phyloP scores from a whole-genome alignment of 164 flowering plant genomes.

The Aristolochia californica region DNA sequence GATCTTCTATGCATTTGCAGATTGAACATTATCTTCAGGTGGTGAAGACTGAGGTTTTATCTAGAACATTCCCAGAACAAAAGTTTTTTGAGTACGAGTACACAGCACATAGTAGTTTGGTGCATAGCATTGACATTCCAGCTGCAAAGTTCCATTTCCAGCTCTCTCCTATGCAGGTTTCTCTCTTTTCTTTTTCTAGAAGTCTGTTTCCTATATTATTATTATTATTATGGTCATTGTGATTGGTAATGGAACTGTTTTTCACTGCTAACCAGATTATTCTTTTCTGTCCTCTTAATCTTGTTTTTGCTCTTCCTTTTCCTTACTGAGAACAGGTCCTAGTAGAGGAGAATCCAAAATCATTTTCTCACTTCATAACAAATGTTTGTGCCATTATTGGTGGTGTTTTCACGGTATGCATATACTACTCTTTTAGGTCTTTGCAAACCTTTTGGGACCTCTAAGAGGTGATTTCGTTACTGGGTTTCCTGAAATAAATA shows the following conservation, averaged over 20 bases:
- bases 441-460: background rate
- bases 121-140: constrained; percentile 55
- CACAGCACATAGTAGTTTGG: constrained; percentile 95
- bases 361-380: constrained; percentile 93
- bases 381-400: constrained; percentile 95
- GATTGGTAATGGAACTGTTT: background rate
- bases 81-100: constrained; percentile 74
- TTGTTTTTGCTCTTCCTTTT: background rate
- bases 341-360: constrained; percentile 55
- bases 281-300: constrained; percentile 1
- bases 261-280: too few species aligned
- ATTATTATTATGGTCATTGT: background rate
- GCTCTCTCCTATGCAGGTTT: constrained; percentile 98
- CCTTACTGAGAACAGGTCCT: constrained; percentile 36
- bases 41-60: constrained; percentile 75
- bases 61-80: constrained; percentile 26
- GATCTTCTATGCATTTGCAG: constrained; percentile 31
- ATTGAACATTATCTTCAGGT: constrained; percentile 93
- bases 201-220: too few species aligned
- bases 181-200: background rate
- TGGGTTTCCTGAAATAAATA: background rate
- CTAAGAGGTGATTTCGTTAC: too few species aligned
- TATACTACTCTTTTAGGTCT: background rate
- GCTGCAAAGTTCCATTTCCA: constrained; percentile 90
- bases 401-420: constrained; percentile 87